Evolutionary conservation across 371 early-diverging fungal genomes (phyloP).

Genomic region (Mucor piriformis): DNA sequence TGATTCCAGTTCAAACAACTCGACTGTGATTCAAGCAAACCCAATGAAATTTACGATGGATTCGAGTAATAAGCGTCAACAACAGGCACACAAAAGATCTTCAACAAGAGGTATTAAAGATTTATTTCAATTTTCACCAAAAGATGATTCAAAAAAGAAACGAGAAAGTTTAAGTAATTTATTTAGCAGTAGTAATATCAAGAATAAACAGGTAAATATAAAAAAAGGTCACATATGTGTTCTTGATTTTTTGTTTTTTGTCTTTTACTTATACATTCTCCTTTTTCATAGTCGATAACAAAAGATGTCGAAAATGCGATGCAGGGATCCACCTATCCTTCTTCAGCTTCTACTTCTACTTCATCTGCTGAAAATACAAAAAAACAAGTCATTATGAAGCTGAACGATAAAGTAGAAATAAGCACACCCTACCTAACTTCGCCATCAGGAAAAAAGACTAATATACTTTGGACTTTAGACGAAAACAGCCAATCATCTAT

Average conservation of each 20-base stretch:
- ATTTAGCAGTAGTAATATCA: background rate
- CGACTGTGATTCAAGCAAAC: background rate
- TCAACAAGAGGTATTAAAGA: slow-evolving; percentile 10
- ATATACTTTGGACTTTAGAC: slow-evolving; percentile 1
- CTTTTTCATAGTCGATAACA: slow-evolving; percentile 1
- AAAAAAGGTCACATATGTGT: background rate
- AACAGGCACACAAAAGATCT: slow-evolving; percentile 3
- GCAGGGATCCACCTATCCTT: slow-evolving; percentile 8
- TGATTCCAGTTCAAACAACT: background rate
- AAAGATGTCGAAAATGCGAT: slow-evolving; percentile 2
- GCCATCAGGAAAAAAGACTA: slow-evolving; percentile 9
- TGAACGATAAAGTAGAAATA: background rate
- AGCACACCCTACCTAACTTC: slow-evolving; percentile 1
- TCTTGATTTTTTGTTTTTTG: too few relatives aligned
- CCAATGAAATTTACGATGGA: background rate
- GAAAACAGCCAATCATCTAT: background rate
- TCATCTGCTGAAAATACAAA: slow-evolving; percentile 5
- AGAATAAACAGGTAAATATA: slow-evolving; percentile 1
- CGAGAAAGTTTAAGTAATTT: background rate
- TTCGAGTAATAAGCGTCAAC: background rate
- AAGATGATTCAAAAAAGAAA: background rate
- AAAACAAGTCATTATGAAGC: background rate
- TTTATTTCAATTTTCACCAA: slow-evolving; percentile 11
- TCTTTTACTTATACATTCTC: background rate
- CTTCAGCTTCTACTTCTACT: slow-evolving; percentile 5